Base-by-base conservation (phyloP, 257 asterid genomes). In the Solanum tarijense region DNA sequence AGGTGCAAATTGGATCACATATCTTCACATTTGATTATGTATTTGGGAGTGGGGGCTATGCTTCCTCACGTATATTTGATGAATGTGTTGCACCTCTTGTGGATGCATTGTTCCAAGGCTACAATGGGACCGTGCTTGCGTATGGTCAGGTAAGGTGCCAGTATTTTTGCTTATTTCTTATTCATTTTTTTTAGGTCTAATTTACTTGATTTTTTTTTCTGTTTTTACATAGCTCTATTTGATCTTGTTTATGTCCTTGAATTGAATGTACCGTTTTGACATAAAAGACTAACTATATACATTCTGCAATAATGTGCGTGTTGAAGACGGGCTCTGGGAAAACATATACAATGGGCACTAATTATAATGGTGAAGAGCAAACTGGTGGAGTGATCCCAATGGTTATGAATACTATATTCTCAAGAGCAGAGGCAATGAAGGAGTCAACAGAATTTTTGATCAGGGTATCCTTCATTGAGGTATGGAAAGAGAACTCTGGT, bases 1-100 rank as follows among this genome's bases (percentile, higher is more conserved):
- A 97, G 99, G 99, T 97, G 87, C 99, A 96, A 87, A 96, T 97
- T 88, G 99, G 99, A 55, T 93, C 99, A 9, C 99, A 97, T 87
- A 92, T 98, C 10, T 97, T 96, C 91, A 97, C 99, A 6, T 97
- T 93, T 86, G 99, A 97, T 90, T 76, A 92, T 84, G 89, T 97
- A 3, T 97, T 91, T 86, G 99, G 99, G n/a, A 92, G 94, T 76
- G 93, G 84, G 78, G 98, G 97, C 55, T 83, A 89, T 10, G 92
- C 98, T 0, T 89, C 96, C 23, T 93, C 95, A 5, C 88, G 88
- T n/a, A 92, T 97, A 23, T 97, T 88, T 74, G 98, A 94, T 35
- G 98, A 95, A 18, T 96, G 98, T 76, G 98, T 95, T 88, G 93
- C 95, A 25, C 95, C 98, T 20, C 89, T 97, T 3, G 98, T 96